Evolutionary conservation across 768 basidiomycete species (phyloP).

Genomic region (Sutorius australiensis): DNA sequence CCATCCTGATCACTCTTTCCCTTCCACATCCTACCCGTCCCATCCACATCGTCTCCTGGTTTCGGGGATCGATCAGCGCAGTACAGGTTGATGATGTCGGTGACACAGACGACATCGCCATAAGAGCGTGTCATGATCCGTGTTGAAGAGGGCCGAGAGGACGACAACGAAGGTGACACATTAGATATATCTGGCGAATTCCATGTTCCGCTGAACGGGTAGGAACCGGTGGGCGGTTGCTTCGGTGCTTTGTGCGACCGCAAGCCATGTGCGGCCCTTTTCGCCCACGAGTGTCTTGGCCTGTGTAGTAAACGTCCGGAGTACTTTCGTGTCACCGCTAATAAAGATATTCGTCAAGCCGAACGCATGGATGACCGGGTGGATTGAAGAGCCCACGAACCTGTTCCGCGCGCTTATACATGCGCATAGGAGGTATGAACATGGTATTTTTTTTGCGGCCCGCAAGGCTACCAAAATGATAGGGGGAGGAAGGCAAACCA

Average conservation of each 20-base stretch:
- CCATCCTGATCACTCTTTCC: background rate
- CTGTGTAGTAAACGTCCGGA: slow-evolving; percentile 26
- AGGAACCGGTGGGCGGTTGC: slow-evolving; percentile 14
- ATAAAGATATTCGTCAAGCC: slow-evolving; percentile 51
- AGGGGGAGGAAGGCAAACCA: background rate
- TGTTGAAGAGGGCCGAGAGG: slow-evolving; percentile 39
- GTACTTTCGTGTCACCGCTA: slow-evolving; percentile 28
- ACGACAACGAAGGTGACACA: slow-evolving; percentile 41
- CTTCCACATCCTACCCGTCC: slow-evolving; percentile 39
- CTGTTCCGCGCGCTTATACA: background rate
- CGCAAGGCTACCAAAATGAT: background rate
- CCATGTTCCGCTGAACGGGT: background rate
- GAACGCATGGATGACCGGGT: slow-evolving; percentile 19
- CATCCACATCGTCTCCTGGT: slow-evolving; percentile 50
- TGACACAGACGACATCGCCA: slow-evolving; percentile 38
- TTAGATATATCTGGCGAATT: slow-evolving; percentile 42
- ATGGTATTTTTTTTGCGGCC: slow-evolving; percentile 1
- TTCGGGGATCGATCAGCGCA: slow-evolving; percentile 8
- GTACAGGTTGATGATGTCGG: slow-evolving; percentile 36
- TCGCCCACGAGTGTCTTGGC: slow-evolving; percentile 24
- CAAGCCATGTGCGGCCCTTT: slow-evolving; percentile 11
- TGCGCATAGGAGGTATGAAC: slow-evolving; percentile 2
- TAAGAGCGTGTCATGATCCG: slow-evolving; percentile 29
- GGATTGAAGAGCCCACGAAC: slow-evolving; percentile 19
- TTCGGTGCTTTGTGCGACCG: slow-evolving; percentile 14